Evolutionary conservation across 202 grass and related monocot species (phyloP).

Genomic region (Musa balbisiana): DNA sequence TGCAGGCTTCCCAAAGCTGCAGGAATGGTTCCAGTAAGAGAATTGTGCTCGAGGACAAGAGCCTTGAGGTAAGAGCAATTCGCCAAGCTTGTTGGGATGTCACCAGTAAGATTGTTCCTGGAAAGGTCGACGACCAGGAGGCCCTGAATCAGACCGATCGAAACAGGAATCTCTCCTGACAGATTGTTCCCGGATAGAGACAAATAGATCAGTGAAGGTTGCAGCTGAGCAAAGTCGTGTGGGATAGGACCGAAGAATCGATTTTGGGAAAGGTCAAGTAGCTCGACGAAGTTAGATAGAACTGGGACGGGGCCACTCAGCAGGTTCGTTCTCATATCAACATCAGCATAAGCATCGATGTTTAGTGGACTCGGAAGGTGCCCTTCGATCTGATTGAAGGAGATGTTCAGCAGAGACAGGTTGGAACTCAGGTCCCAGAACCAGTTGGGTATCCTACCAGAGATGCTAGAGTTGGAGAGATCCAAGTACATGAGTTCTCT

Average conservation of each 20-base stretch:
- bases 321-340: slow-evolving; percentile 37
- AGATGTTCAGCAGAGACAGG: slow-evolving; percentile 19
- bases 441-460: slow-evolving; percentile 28
- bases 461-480: slow-evolving; percentile 26
- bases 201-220: slow-evolving; percentile 24
- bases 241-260: slow-evolving; percentile 28
- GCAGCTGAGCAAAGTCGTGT: slow-evolving; percentile 11
- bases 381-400: slow-evolving; percentile 30
- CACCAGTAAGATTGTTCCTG: neutral
- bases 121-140: slow-evolving; percentile 1
- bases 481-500: slow-evolving; percentile 17
- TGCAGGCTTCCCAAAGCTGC: neutral
- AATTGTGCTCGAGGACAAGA: slow-evolving; percentile 6
- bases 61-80: neutral
- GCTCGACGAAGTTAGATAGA: slow-evolving; percentile 8
- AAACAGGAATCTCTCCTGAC: slow-evolving; percentile 1
- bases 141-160: neutral
- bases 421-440: slow-evolving; percentile 26
- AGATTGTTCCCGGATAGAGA: slow-evolving; percentile 17
- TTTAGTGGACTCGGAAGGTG: slow-evolving; percentile 16
- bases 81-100: neutral
- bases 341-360: neutral
- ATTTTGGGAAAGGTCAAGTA: slow-evolving; percentile 28
- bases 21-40: slow-evolving; percentile 3
- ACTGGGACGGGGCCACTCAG: slow-evolving; percentile 25